These are phyloP conservation scores for Jacaranda copaia DNA, from an alignment of 257 asterid species.

Conservation along the genomic window DNA sequence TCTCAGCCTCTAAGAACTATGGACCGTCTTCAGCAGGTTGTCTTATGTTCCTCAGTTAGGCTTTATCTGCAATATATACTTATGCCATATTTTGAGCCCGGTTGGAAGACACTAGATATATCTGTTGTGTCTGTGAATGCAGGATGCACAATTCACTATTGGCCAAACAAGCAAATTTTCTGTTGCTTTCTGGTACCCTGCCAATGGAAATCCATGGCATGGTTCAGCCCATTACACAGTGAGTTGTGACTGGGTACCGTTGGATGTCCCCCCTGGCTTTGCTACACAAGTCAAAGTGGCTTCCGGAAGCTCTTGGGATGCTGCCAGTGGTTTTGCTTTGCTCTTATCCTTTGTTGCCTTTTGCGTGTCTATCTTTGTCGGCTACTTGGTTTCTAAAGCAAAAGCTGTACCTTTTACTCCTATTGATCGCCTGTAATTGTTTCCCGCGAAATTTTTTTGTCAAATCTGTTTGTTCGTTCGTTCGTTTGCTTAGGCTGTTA, in stretches of 20 bases:
- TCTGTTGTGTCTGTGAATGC: conserved; percentile 26
- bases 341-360: conserved; percentile 72
- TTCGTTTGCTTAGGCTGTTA: not conserved
- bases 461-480: no score
- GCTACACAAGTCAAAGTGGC: conserved; percentile 33
- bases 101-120: not conserved
- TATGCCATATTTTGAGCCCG: not conserved
- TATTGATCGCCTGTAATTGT: conserved; percentile 52
- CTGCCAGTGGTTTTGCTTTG: conserved; percentile 76
- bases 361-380: conserved; percentile 66
- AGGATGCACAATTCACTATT: conserved; percentile 82
- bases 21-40: conserved; percentile 90
- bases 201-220: conserved; percentile 79
- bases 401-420: conserved; percentile 63
- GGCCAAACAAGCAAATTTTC: conserved; percentile 76
- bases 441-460: not conserved
- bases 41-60: not conserved
- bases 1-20: conserved; percentile 81
- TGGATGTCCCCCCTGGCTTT: conserved; percentile 61
- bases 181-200: conserved; percentile 79
- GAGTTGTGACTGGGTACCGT: conserved; percentile 75
- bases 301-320: conserved; percentile 72
- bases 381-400: conserved; percentile 59
- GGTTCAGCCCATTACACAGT: conserved; percentile 76
- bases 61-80: not conserved